Conservation (phyloP, 805 yeast species). For the Jamesozyma lodderae region DNA sequence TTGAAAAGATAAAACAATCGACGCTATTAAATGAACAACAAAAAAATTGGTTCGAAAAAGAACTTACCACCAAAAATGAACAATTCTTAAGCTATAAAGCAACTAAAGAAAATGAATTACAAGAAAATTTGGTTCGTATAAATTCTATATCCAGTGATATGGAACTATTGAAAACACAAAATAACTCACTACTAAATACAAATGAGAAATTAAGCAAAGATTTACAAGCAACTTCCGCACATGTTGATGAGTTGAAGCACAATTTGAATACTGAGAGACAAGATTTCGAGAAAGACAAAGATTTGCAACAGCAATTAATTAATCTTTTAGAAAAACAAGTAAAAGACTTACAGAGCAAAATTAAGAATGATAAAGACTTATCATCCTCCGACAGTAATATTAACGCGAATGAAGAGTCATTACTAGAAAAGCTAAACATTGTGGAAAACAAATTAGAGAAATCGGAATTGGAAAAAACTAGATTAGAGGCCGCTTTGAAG, state of each 20-base stretch:
- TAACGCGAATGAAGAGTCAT: constrained; percentile 20
- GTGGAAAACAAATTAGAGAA: constrained; percentile 16
- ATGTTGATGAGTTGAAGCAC: constrained; percentile 41
- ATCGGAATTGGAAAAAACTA: constrained; percentile 26
- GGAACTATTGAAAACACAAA: constrained; percentile 7
- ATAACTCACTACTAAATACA: constrained; percentile 29
- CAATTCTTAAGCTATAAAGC: constrained; percentile 27
- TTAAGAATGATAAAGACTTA: neutral
- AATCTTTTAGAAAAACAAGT: constrained; percentile 31
- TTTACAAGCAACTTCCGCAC: constrained; percentile 35
- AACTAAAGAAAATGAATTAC: constrained; percentile 38
- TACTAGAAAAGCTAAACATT: neutral
- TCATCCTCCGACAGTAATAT: constrained; percentile 14
- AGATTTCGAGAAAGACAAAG: constrained; percentile 46
- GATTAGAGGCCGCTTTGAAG: constrained; percentile 38
- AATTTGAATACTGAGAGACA: constrained; percentile 37
- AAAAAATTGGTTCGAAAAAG: constrained; percentile 36
- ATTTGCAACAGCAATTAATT: constrained; percentile 41
- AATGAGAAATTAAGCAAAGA: constrained; percentile 31
- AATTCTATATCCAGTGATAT: constrained; percentile 29
- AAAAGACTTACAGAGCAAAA: constrained; percentile 29
- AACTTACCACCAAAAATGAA: constrained; percentile 28
- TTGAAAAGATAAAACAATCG: constrained; percentile 36
- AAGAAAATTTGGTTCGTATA: constrained; percentile 56
- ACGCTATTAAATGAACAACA: constrained; percentile 33